Evolutionary conservation across 208 protist genomes (phyloP), one percentile per base, ranked within the genome.

Genomic region (Entamoeba histolytica): DNA sequence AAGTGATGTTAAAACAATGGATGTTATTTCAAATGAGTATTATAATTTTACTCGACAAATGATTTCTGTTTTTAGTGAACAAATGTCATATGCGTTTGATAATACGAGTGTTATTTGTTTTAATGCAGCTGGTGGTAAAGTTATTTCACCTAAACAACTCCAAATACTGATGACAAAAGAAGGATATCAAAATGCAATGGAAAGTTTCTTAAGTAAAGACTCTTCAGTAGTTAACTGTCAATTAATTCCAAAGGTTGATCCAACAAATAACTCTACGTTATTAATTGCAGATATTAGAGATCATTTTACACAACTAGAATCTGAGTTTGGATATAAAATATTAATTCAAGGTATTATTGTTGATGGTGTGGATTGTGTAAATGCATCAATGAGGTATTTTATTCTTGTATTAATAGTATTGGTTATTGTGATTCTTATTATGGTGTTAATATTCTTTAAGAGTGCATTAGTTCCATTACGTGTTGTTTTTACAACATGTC

Each of bases 381-480:
- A 87, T 35, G 35, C 91, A 31, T 55, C 49, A 10, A 49, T 92
- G 35, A 31, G 93, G 0, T 93, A 92, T 49, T 96, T 87, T n/a
- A 87, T 96, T 92, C 93, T 95, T n/a, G 28, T 94, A 50, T 49
- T 96, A 50, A 49, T 96, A 47, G 57, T 91, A 15, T 49, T 95
- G 23, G 93, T 92, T 69, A 49, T 93, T 6, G 5, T 57, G 44
- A 91, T 96, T 91, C 92, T 96, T 2, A 92, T 96, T 7, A 50
- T 95, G 6, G 17, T 96, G 1, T 31, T 96, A 61, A 51, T 49
- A 49, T 14, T 95, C 49, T 96, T 96, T 93, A 69, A 93, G 5
- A 94, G 94, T 17, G 4, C 94, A 39, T 23, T 96, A 35, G 91
- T 96, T 47, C 96, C 96, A 23, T 3, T 96, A 49, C 87, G 96